Conservation (phyloP, 495 filamentous ascomycete genomes). For the Chaetomidium leptoderma region DNA sequence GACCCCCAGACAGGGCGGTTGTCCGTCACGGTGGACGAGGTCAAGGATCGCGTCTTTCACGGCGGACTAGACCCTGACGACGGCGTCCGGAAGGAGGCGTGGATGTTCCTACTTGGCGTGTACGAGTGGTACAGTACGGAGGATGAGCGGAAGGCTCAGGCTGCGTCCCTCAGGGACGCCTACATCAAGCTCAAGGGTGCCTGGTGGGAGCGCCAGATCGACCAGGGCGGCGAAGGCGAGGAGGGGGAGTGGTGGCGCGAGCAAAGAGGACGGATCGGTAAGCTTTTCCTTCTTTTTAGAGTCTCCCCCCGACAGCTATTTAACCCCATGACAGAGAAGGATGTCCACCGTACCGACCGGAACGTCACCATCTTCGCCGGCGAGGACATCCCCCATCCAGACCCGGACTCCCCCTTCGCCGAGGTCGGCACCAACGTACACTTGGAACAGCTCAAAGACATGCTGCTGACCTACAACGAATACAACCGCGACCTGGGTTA, state of each 20-base stretch:
- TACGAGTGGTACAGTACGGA: constrained; percentile 82
- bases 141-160: constrained; percentile 73
- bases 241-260: constrained; percentile 93
- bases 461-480: constrained; percentile 97
- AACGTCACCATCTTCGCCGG: constrained; percentile 89
- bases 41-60: constrained; percentile 94
- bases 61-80: constrained; percentile 86
- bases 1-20: constrained; percentile 67
- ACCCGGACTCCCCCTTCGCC: constrained; percentile 92
- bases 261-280: constrained; percentile 90
- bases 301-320: not conserved
- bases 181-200: constrained; percentile 89
- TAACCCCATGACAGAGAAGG: constrained; percentile 67
- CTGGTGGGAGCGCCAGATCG: constrained; percentile 94
- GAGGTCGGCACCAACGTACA: constrained; percentile 91
- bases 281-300: constrained; percentile 20
- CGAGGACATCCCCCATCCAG: constrained; percentile 96
- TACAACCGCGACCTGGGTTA: constrained; percentile 91
- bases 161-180: constrained; percentile 84
- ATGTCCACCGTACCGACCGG: constrained; percentile 94
- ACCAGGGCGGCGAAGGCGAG: constrained; percentile 67
- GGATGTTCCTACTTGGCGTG: constrained; percentile 89
- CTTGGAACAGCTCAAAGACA: constrained; percentile 97
- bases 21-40: constrained; percentile 77
- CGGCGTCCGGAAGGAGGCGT: constrained; percentile 90